A percentile compares a stretch with the other conserved stretches of the same genome.
phyloP scores from a whole-genome alignment of 306 rosid genomes.

The Cucurbita pepo region DNA sequence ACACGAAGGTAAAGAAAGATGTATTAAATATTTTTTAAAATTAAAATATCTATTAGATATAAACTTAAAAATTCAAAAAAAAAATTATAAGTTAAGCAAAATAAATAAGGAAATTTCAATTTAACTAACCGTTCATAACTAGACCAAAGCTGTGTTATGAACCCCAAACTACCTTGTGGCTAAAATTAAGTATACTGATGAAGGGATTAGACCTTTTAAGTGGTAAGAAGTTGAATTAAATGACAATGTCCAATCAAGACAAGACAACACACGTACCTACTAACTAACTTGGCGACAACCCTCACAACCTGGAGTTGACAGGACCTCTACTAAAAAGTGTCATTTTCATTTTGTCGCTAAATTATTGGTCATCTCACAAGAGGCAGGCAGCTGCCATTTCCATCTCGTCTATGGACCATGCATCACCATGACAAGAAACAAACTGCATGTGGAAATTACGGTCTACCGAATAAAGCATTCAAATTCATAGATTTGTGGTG shows the following conservation, averaged over 20 bases:
- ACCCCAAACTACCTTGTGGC: not conserved
- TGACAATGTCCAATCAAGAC: not conserved
- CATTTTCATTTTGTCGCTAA: not conserved
- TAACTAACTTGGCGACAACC: not conserved
- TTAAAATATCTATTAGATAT: too few relatives aligned
- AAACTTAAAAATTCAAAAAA: too few relatives aligned
- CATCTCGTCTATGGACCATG: not conserved
- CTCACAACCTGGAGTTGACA: slow-evolving; percentile 6
- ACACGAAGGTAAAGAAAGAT: not conserved
- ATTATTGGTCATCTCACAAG: not conserved
- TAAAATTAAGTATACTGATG: not conserved
- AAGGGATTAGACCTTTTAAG: not conserved
- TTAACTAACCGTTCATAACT: not conserved
- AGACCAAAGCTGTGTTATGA: not conserved
- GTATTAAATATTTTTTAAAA: too few relatives aligned
- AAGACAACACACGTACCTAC: not conserved
- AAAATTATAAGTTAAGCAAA: not conserved
- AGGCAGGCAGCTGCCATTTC: not conserved
- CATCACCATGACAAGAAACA: not conserved
- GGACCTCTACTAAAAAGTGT: not conserved
- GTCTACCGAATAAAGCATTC: not conserved
- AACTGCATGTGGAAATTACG: not conserved
- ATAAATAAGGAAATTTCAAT: not conserved
- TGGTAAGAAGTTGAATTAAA: not conserved
- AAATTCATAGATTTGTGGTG: not conserved